These are phyloP conservation scores for Podaxis mareebaensis DNA, from an alignment of 768 basidiomycete genomes.

Conservation along the genomic window DNA sequence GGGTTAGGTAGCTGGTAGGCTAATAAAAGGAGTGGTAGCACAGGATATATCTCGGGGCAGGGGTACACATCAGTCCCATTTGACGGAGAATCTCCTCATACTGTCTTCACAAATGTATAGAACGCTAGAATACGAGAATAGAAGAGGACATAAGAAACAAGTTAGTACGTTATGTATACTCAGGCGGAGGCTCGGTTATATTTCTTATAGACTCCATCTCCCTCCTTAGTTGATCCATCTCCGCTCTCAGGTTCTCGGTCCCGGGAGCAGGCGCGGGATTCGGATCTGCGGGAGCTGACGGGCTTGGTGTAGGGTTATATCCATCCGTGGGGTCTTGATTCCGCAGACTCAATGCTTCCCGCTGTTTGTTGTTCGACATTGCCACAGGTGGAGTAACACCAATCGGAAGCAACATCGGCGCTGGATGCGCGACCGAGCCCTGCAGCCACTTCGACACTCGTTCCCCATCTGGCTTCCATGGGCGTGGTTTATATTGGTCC, in stretches of 20 bases:
- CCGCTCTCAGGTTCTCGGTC: slow-evolving; percentile 10
- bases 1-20: too few species aligned
- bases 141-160: background rate
- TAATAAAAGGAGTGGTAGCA: too few species aligned
- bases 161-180: background rate
- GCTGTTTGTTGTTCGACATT: background rate
- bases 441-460: background rate
- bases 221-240: slow-evolving; percentile 7
- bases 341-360: background rate
- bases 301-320: background rate
- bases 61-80: too few species aligned
- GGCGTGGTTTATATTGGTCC: background rate
- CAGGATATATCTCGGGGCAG: too few species aligned
- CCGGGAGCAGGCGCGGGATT: background rate
- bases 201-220: slow-evolving; percentile 6
- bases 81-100: too few species aligned
- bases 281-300: background rate
- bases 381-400: background rate
- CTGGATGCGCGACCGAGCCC: background rate
- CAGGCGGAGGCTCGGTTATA: background rate
- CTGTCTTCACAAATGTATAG: background rate
- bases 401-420: background rate
- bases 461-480: background rate
- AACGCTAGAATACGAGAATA: background rate
- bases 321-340: background rate